Evolutionary conservation across 768 basidiomycete genomes (phyloP).

Genomic region (Boletus pseudopeckii): DNA sequence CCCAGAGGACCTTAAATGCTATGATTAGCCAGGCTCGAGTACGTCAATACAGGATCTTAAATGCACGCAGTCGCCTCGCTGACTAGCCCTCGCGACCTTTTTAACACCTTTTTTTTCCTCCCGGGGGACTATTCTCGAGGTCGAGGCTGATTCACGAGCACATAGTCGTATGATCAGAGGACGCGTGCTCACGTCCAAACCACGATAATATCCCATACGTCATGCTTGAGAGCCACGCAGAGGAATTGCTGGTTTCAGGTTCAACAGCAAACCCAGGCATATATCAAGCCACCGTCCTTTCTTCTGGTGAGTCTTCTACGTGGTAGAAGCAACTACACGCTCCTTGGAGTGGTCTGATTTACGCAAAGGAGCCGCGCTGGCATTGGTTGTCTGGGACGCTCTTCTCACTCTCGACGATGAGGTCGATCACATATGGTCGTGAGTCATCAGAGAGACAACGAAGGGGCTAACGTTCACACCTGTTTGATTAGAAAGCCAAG

Average conservation of each 20-base stretch:
- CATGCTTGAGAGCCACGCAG: background rate
- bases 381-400: slow-evolving; percentile 14
- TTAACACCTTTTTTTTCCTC: background rate
- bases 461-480: background rate
- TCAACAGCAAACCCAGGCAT: background rate
- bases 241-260: slow-evolving; percentile 2
- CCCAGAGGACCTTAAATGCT: background rate
- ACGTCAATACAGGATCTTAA: background rate
- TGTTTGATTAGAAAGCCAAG: slow-evolving; percentile 3
- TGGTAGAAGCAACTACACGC: background rate
- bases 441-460: slow-evolving; percentile 2
- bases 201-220: background rate
- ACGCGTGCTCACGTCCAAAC: background rate
- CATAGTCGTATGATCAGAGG: background rate
- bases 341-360: background rate
- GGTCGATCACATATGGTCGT: slow-evolving; percentile 20
- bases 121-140: background rate
- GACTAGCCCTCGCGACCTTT: too few species aligned
- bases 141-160: background rate
- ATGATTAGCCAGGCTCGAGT: background rate
- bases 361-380: slow-evolving; percentile 8
- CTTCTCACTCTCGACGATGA: slow-evolving; percentile 18
- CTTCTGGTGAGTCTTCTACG: slow-evolving; percentile 12
- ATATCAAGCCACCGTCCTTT: background rate
- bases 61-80: background rate